phyloP scores from a whole-genome alignment of 805 yeast species.

The Candida silvicultrix region DNA sequence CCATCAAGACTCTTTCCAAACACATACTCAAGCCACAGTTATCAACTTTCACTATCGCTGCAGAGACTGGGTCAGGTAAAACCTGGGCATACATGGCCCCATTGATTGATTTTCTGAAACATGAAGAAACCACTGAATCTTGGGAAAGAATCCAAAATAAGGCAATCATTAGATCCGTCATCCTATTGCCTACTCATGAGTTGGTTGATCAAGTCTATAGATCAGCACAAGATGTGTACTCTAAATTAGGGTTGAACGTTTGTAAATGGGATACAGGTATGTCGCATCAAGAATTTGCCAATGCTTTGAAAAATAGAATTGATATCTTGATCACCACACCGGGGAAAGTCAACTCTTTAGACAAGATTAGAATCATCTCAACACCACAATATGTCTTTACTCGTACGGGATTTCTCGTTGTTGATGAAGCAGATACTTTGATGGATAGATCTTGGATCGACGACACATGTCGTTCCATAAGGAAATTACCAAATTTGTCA shows the following conservation, averaged over 20 bases:
- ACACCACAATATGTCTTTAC: conserved; percentile 33
- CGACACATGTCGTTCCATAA: conserved; percentile 53
- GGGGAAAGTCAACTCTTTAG: conserved; percentile 47
- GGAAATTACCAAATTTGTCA: conserved; percentile 42
- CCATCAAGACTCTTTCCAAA: conserved; percentile 37
- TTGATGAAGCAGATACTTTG: conserved; percentile 93
- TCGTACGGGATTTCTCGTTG: conserved; percentile 55
- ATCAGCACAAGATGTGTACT: conserved; percentile 27
- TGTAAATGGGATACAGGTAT: conserved; percentile 61
- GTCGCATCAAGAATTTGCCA: conserved; percentile 45
- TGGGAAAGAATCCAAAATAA: conserved; percentile 29
- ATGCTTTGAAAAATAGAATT: conserved; percentile 42
- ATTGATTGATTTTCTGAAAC: conserved; percentile 58
- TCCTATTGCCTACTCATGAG: conserved; percentile 89
- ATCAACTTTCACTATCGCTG: conserved; percentile 75
- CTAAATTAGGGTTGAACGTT: conserved; percentile 35
- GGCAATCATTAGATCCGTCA: conserved; percentile 56
- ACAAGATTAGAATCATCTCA: conserved; percentile 27
- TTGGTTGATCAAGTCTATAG: conserved; percentile 72
- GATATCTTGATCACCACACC: conserved; percentile 89
- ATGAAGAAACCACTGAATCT: conserved; percentile 34
- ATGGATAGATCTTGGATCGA: conserved; percentile 75
- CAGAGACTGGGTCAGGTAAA: conserved; percentile 96
- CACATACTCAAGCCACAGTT: conserved; percentile 31
- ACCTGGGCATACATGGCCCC: conserved; percentile 89